Percentiles rank a stretch among this genome's conserved stretches.
These are phyloP conservation scores for Mucor circinelloides DNA, from an alignment of 371 early-diverging fungal species.

Conservation along the genomic window DNA sequence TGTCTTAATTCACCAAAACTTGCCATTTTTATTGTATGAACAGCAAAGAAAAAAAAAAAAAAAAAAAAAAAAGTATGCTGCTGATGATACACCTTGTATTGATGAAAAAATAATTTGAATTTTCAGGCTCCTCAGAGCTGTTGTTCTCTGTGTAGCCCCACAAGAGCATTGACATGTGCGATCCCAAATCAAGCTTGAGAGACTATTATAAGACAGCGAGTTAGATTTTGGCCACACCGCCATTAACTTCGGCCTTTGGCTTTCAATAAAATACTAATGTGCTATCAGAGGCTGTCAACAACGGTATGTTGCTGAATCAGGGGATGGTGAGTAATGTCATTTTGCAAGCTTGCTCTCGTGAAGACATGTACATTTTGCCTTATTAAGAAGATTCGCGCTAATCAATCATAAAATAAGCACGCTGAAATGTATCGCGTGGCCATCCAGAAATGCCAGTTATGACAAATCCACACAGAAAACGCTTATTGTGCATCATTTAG, in stretches of 20 bases:
- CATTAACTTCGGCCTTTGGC: not conserved
- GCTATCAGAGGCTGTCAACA: not conserved
- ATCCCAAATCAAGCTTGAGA: not conserved
- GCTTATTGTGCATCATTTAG: too few species aligned
- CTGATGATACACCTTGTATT: not conserved
- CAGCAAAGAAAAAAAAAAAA: not conserved
- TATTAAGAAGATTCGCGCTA: not conserved
- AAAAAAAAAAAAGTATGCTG: not conserved
- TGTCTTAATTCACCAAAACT: constrained; percentile 42
- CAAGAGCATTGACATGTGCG: not conserved
- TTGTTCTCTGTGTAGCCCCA: not conserved
- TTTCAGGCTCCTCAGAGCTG: not conserved
- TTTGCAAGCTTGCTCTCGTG: not conserved
- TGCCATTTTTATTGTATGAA: constrained; percentile 27
- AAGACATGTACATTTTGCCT: not conserved
- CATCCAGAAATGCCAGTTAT: too few species aligned
- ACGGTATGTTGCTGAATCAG: not conserved
- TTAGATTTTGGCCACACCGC: not conserved
- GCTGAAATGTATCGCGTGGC: not conserved
- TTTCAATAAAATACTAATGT: not conserved
- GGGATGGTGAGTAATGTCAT: not conserved
- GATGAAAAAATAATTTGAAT: constrained; percentile 1
- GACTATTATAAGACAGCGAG: too few species aligned
- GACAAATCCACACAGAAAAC: too few species aligned
- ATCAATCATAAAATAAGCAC: too few species aligned